These are phyloP conservation scores for Kondoa subrosea DNA, from an alignment of 768 basidiomycete species.

Conservation along the genomic window DNA sequence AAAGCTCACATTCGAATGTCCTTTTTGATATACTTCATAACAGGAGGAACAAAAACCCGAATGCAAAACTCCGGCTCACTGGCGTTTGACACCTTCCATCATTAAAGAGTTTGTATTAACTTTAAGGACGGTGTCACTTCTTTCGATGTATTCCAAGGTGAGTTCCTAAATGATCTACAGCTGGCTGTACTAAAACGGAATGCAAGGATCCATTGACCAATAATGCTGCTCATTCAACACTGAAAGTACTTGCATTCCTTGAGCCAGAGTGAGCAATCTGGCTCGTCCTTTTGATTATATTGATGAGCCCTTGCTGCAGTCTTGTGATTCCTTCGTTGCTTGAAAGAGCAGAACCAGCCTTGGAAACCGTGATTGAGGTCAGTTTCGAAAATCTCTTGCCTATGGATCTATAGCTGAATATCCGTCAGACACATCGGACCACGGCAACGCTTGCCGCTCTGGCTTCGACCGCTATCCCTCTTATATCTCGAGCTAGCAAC, in stretches of 20 bases:
- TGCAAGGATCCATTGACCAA: constrained; percentile 48
- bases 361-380: constrained; percentile 83
- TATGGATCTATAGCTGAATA: constrained; percentile 7
- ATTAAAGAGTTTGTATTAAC: constrained; percentile 68
- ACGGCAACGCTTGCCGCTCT: constrained; percentile 71
- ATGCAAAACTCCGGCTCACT: constrained; percentile 66
- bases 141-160: constrained; percentile 73
- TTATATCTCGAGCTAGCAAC: constrained; percentile 62
- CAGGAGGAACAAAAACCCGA: constrained; percentile 57
- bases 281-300: no score
- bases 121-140: constrained; percentile 58
- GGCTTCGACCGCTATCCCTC: constrained; percentile 58
- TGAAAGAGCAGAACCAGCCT: constrained; percentile 64
- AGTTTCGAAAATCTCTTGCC: constrained; percentile 36
- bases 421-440: constrained; percentile 73
- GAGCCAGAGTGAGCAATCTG: no score
- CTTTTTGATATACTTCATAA: no score
- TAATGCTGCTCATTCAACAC: constrained; percentile 54
- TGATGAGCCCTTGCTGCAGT: no score
- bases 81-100: constrained; percentile 60
- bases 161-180: not conserved
- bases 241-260: constrained; percentile 59
- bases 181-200: not conserved
- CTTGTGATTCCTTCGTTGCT: constrained; percentile 63
- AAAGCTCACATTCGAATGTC: no score